Conservation (phyloP, 2,329 filamentous ascomycete species). For the Penicillium sp. region DNA sequence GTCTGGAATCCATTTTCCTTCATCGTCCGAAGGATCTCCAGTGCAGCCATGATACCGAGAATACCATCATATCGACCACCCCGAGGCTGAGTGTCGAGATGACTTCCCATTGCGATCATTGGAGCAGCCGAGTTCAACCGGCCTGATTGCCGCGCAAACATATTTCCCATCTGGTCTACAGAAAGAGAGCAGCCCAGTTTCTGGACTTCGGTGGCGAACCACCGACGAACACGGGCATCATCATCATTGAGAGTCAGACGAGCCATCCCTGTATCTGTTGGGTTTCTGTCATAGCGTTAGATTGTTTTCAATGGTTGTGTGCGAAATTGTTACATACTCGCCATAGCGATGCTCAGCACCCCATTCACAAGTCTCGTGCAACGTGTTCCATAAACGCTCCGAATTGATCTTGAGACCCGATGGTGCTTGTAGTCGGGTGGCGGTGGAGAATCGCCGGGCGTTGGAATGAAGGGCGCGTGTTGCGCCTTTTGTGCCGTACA, state of each 20-base stretch:
- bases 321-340: constrained; percentile 20
- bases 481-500: constrained; percentile 10
- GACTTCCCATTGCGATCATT: constrained; percentile 50
- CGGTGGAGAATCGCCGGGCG: constrained; percentile 14
- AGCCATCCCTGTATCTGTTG: constrained; percentile 60
- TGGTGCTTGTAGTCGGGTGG: constrained; percentile 9
- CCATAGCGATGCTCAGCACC: constrained; percentile 31
- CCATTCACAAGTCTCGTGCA: constrained; percentile 37
- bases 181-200: constrained; percentile 62
- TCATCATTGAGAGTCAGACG: constrained; percentile 67
- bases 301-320: too few species aligned
- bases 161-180: constrained; percentile 60
- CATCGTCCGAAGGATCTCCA: constrained; percentile 67
- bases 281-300: constrained; percentile 13
- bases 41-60: constrained; percentile 65
- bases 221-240: constrained; percentile 66
- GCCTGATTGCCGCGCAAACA: constrained; percentile 30
- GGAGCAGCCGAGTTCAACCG: constrained; percentile 19
- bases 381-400: constrained; percentile 30
- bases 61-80: constrained; percentile 68
- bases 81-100: constrained; percentile 34
- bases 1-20: constrained; percentile 67
- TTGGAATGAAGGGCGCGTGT: constrained; percentile 13
- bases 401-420: constrained; percentile 32
- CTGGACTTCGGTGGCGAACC: constrained; percentile 64